Evolutionary conservation across 306 rosid genomes (phyloP), one percentile per base, ranked within the genome.

Genomic region (Amphicarpaea edgeworthii): DNA sequence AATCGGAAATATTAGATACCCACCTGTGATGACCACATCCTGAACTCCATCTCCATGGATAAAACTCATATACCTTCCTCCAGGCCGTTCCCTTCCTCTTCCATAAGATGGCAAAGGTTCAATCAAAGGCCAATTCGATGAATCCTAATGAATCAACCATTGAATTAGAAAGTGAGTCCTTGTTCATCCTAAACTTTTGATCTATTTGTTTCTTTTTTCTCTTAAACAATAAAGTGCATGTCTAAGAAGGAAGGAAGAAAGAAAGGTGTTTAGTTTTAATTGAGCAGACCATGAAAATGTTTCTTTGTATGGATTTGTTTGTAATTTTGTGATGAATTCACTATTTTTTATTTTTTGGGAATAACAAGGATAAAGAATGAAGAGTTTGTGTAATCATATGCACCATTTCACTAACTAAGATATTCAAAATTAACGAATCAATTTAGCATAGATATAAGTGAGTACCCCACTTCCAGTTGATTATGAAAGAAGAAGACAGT

Each of bases 81-180:
- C 98, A 66, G 90, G 95, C 16, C 76, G 89, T 80, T 94, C 98
- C 82, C 98, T 88, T 82, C 98, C 98, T 63, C 98, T 88, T 69
- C 96, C 98, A 76, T 90, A 92, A 70, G 98, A 95, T 32, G 97
- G 98, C 88, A 95, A 80, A 4, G 97, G 98, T 53, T 90, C 88
- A 62, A 87, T 85, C 75, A 95, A 75, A 37, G 96, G 98, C 98
- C 98, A 95, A 74, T 76, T 77, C n/a, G 61, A 41, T 14, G 87
- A 80, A 80, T 87, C 83, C 98, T 92, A 81, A 64, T 81, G 19
- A 80, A 85, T 75, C 67, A 73, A 82, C 30, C 46, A 41, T 85
- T 15, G 40, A 77, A 41, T 63, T 50, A 12, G 46, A 62, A 26
- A 34, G 3, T 50, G 21, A 69, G 53, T 72, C 65, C 17, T 17